Evolutionary conservation across 345 rosid genomes (phyloP).

Genomic region (Stellera chamaejasme): DNA sequence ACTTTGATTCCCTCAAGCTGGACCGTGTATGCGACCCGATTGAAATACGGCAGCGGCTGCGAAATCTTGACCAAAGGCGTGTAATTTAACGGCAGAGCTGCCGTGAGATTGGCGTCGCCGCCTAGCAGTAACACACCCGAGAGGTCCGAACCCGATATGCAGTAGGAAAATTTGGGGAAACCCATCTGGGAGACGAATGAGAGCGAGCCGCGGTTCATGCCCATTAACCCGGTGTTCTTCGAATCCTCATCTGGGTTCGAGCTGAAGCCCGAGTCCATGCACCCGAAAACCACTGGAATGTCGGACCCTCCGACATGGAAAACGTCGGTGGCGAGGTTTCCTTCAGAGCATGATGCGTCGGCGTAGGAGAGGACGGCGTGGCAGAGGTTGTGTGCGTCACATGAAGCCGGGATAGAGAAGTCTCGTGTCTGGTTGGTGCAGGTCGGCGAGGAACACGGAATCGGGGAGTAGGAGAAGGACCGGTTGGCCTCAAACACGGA

Average conservation of each 20-base stretch:
- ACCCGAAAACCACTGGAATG: conserved; percentile 56
- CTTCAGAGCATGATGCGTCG: conserved; percentile 79
- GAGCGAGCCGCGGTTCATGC: conserved; percentile 88
- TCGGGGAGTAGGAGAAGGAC: conserved; percentile 53
- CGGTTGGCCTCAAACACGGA: conserved; percentile 46
- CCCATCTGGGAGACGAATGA: conserved; percentile 80
- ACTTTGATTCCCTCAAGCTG: conserved; percentile 85
- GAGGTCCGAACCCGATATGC: conserved; percentile 67
- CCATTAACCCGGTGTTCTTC: conserved; percentile 67
- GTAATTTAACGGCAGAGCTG: conserved; percentile 52
- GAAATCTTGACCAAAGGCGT: conserved; percentile 66
- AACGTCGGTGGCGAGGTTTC: conserved; percentile 64
- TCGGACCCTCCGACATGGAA: conserved; percentile 50
- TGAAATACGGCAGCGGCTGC: conserved; percentile 68
- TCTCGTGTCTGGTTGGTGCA: conserved; percentile 63
- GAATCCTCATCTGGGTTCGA: conserved; percentile 63
- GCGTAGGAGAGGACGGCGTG: conserved; percentile 81
- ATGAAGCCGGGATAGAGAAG: conserved; percentile 74
- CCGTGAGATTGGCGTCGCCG: conserved; percentile 66
- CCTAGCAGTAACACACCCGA: conserved; percentile 63
- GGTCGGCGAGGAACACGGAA: conserved; percentile 61
- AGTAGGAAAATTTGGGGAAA: conserved; percentile 77
- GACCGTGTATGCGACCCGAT: conserved; percentile 86
- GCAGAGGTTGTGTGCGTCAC: conserved; percentile 66
- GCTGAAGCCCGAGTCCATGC: conserved; percentile 71